Base-by-base conservation (phyloP, 345 rosid genomes). In the Schrenkiella parvula region DNA sequence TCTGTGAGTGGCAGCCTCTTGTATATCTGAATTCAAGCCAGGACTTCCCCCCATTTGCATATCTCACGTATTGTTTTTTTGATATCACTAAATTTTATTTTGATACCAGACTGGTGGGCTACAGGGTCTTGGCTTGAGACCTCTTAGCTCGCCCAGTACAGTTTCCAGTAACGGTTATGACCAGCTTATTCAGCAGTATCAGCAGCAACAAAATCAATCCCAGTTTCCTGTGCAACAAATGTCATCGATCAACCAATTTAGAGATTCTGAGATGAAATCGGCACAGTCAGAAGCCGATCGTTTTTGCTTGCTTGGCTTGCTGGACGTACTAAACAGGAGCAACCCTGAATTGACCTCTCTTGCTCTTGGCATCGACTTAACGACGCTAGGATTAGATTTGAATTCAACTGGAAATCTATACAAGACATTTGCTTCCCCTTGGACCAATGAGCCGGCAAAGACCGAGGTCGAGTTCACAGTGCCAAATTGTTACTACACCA, bases 381-480 rank as follows among this genome's bases (percentile, higher is more conserved):
- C 97, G 14, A 90, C 97, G 9, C 93, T 95, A 13, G 98, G 99
- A 26, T 81, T 92, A 61, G 91, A 90, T 79, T 83, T 95, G 88
- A 95, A 95, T 70, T 90, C 99, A 29, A 55, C 90, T 1, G 98
- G 89, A 62, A 91, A 86, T 80, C 96, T 95, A 34, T 93, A 95
- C 64, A 95, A 95, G 85, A 88, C 96, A n/a, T 95, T 95, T 80
- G 91, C 93, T 61, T 92, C 98, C 18, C 99, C 99, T 31, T 95
- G 99, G 99, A 86, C 97, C 28, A 96, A 95, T 66, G 99, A 92
- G 55, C 95, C 98, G 2, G 90, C 89, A 28, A 95, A 88, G 86
- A 97, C 89, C 21, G 97, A 95, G 51, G 93, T 92, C 7, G 97
- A 95, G 74, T 92, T 95, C 84, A 79, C 69, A 26, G 98, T 92